Conservation (phyloP, 495 filamentous ascomycete genomes). For the Trichoderma reesei region DNA sequence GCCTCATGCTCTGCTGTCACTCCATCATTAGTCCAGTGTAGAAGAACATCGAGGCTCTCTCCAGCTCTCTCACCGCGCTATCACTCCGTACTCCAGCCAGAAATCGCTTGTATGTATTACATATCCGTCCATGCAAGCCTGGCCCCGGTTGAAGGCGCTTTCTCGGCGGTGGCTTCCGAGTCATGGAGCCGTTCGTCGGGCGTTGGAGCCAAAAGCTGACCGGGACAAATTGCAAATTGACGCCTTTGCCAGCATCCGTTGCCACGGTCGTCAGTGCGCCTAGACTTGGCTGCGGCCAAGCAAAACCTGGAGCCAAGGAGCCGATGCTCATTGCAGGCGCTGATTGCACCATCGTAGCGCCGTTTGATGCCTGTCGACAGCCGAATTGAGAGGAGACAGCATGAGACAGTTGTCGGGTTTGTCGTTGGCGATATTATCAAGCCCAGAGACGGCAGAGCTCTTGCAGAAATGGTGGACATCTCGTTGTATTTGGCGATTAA, state of each 20-base stretch:
- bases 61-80: background rate
- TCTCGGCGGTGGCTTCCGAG: constrained; percentile 4
- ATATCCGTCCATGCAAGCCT: too few relatives aligned
- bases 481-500: too few relatives aligned
- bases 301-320: background rate
- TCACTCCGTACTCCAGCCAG: too few relatives aligned
- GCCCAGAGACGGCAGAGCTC: too few relatives aligned
- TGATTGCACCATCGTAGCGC: background rate
- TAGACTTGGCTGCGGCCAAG: background rate
- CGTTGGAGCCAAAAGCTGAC: background rate
- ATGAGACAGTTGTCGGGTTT: background rate
- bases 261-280: background rate
- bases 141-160: background rate
- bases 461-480: too few relatives aligned
- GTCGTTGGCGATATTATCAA: background rate
- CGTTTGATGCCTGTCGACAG: background rate
- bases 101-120: too few relatives aligned
- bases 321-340: background rate
- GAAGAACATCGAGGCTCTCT: too few relatives aligned
- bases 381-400: background rate
- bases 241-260: background rate
- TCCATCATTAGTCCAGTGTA: too few relatives aligned
- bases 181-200: background rate
- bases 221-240: background rate
- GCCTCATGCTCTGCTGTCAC: too few relatives aligned